These are phyloP conservation scores for Fusarium sp. DNA, from an alignment of 2,329 filamentous ascomycete genomes.

Conservation along the genomic window DNA sequence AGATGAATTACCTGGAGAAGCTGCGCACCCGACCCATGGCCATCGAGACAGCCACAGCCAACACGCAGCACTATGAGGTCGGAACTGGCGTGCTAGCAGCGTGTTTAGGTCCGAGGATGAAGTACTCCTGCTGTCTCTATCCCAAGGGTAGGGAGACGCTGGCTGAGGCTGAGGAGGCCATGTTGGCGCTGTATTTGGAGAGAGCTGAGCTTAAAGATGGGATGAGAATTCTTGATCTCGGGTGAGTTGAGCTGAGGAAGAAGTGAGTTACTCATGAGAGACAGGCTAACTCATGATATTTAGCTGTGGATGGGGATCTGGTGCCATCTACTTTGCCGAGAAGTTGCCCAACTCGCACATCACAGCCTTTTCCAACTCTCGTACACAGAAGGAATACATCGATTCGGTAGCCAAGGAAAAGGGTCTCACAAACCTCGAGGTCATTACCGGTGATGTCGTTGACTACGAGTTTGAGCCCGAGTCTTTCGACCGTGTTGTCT, in stretches of 20 bases:
- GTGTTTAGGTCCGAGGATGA: conserved; percentile 76
- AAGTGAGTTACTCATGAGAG: not conserved
- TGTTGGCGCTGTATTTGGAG: conserved; percentile 72
- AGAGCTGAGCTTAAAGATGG: conserved; percentile 70
- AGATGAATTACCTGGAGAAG: conserved; percentile 72
- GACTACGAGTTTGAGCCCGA: conserved; percentile 71
- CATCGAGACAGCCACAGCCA: conserved; percentile 73
- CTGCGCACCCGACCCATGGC: conserved; percentile 73
- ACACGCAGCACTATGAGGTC: conserved; percentile 80
- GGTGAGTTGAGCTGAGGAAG: conserved; percentile 53
- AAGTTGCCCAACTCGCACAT: conserved; percentile 70
- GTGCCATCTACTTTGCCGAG: conserved; percentile 73
- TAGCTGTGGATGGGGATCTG: conserved; percentile 77
- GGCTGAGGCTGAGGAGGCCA: conserved; percentile 73
- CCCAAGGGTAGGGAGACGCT: conserved; percentile 71
- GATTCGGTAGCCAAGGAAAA: conserved; percentile 67
- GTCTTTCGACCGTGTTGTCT: conserved; percentile 73
- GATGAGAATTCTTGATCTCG: conserved; percentile 71
- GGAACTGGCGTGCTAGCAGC: conserved; percentile 71
- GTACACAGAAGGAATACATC: conserved; percentile 76
- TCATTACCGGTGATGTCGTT: conserved; percentile 75
- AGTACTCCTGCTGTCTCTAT: conserved; percentile 77
- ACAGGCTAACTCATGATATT: not conserved
- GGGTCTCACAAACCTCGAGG: conserved; percentile 68
- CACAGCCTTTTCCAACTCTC: conserved; percentile 77